phyloP scores from a whole-genome alignment of 305 asterid genomes.

The Solanum chacoense region DNA sequence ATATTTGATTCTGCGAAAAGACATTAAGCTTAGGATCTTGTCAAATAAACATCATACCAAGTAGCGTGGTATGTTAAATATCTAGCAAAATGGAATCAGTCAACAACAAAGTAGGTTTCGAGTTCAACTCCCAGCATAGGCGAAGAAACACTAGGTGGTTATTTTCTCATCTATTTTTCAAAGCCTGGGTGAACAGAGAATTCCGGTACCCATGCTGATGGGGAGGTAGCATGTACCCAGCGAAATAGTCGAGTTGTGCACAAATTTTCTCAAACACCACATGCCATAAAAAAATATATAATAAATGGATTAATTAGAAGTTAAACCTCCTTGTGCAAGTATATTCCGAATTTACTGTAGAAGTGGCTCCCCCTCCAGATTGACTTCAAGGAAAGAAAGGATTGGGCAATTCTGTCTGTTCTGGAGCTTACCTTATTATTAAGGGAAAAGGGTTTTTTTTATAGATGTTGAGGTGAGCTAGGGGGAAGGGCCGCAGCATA shows the following conservation, averaged over 20 bases:
- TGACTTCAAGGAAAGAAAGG: background rate
- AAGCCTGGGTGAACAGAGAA: background rate
- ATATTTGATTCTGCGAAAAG: background rate
- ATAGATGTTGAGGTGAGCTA: background rate
- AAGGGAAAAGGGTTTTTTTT: background rate
- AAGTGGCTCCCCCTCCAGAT: background rate
- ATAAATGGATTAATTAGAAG: background rate
- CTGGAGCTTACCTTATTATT: background rate
- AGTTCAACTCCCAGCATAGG: background rate
- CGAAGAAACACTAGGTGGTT: background rate
- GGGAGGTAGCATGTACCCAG: background rate
- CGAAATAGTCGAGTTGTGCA: background rate
- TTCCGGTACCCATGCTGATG: background rate
- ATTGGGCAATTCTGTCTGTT: background rate
- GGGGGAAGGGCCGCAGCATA: background rate
- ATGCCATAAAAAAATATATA: background rate
- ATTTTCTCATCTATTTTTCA: background rate
- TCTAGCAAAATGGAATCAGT: background rate
- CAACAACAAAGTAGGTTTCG: background rate
- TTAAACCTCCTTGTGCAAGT: background rate
- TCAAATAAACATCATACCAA: background rate
- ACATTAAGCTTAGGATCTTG: background rate
- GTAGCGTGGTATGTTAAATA: background rate
- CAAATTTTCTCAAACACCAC: background rate
- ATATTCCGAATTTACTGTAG: background rate